These are phyloP conservation scores for Candida stauntonica DNA, from an alignment of 805 yeast genomes.

Conservation along the genomic window DNA sequence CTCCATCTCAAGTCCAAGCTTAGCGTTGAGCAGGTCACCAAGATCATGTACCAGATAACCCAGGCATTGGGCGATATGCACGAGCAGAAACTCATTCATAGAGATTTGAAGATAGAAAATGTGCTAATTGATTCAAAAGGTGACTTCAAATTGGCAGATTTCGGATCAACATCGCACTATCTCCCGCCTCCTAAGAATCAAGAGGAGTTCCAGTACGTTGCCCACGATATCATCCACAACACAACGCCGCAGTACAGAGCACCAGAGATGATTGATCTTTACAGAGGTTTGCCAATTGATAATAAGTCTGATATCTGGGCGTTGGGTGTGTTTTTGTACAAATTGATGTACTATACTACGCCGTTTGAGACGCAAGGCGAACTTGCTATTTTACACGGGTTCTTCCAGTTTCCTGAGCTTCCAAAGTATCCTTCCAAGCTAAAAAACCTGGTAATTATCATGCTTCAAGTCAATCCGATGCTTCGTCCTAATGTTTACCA, in stretches of 20 bases:
- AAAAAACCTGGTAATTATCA: conserved; percentile 68
- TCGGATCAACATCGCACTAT: conserved; percentile 80
- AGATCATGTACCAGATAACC: conserved; percentile 78
- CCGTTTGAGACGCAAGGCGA: conserved; percentile 88
- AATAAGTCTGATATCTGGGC: conserved; percentile 98
- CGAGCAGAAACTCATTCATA: conserved; percentile 63
- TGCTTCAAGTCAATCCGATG: conserved; percentile 79
- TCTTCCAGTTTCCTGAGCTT: conserved; percentile 65
- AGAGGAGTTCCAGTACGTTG: conserved; percentile 68
- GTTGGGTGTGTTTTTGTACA: conserved; percentile 84
- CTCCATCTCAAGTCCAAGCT: conserved; percentile 74
- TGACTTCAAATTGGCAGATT: conserved; percentile 83
- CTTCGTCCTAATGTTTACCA: conserved; percentile 86
- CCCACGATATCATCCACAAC: conserved; percentile 81
- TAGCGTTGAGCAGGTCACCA: conserved; percentile 68
- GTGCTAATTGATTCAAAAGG: conserved; percentile 71
- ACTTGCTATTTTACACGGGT: conserved; percentile 80
- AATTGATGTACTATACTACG: conserved; percentile 86
- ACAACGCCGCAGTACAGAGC: conserved; percentile 95
- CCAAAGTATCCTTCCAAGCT: conserved; percentile 71
- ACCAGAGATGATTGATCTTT: conserved; percentile 94
- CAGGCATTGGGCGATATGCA: conserved; percentile 86
- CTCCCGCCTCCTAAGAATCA: conserved; percentile 71
- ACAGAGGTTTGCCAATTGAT: conserved; percentile 78
- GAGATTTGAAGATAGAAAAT: conserved; percentile 93